Conservation (phyloP, 108 stramenopile genomes). For the Pseudonitzschia pungens region DNA sequence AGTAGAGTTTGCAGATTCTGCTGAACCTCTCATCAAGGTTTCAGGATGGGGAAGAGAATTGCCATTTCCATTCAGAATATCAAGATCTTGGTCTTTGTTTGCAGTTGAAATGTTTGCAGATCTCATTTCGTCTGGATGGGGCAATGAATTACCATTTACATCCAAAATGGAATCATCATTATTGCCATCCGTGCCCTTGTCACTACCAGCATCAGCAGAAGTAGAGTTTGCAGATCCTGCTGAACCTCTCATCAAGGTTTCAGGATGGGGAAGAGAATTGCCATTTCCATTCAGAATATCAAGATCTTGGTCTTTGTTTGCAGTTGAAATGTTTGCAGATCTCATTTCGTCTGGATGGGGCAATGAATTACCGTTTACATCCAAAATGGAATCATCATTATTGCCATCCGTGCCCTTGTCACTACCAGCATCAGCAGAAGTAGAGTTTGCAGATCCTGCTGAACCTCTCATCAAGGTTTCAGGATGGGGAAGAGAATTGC, state of each 20-base stretch:
- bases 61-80: background rate
- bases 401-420: too few relatives aligned
- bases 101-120: background rate
- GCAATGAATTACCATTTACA: background rate
- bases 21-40: background rate
- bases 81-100: background rate
- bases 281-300: background rate
- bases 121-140: background rate
- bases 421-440: too few relatives aligned
- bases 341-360: background rate
- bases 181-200: background rate
- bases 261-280: background rate
- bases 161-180: background rate
- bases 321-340: background rate
- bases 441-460: too few relatives aligned
- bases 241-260: background rate
- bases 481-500: too few relatives aligned
- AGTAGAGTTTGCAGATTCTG: background rate
- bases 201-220: too few relatives aligned
- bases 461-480: too few relatives aligned
- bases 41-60: slow-evolving; percentile 5
- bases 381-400: background rate
- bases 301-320: background rate
- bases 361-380: background rate
- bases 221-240: background rate